Evolutionary conservation across 1,139 yeast species (phyloP).

Genomic region (Wickerhamiella pararugosa): DNA sequence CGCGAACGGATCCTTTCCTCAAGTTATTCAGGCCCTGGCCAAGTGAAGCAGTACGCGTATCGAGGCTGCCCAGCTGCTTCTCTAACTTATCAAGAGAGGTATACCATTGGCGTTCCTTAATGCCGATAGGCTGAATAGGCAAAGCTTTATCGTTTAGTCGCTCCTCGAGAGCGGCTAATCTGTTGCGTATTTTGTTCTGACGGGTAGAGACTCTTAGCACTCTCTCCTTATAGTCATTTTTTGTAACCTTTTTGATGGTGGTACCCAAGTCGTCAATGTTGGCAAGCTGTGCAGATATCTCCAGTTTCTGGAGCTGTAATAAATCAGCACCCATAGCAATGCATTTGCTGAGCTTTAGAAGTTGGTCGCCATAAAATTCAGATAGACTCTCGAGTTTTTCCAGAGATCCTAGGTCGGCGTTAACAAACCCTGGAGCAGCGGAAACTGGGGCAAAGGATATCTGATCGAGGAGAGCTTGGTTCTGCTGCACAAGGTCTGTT

Average conservation of each 20-base stretch:
- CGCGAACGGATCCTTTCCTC: too few relatives aligned
- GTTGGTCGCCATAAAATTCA: conserved; percentile 3
- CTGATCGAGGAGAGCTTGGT: conserved; percentile 11
- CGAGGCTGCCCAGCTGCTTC: too few relatives aligned
- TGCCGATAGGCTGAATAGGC: too few relatives aligned
- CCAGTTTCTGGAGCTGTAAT: conserved; percentile 23
- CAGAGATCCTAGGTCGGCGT: conserved; percentile 7
- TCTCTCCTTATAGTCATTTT: background rate
- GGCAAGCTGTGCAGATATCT: conserved; percentile 27
- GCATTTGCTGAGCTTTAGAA: conserved; percentile 7
- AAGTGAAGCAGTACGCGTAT: too few relatives aligned
- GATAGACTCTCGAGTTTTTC: conserved; percentile 7
- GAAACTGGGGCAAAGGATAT: background rate
- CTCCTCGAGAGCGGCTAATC: too few relatives aligned
- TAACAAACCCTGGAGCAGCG: background rate
- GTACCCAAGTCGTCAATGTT: conserved; percentile 9
- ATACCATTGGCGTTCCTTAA: too few relatives aligned
- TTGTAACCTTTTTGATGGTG: background rate
- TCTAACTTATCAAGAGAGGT: too few relatives aligned
- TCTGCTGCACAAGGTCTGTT: conserved; percentile 5
- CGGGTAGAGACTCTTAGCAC: too few relatives aligned
- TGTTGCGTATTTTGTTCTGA: too few relatives aligned
- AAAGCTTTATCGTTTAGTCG: too few relatives aligned
- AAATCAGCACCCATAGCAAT: conserved; percentile 1
- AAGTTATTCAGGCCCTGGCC: too few relatives aligned